A percentile compares a stretch with the other conserved stretches of the same genome.
Conservation (phyloP, 1,284 basidiomycete species). For the Naganishia cerealis region DNA sequence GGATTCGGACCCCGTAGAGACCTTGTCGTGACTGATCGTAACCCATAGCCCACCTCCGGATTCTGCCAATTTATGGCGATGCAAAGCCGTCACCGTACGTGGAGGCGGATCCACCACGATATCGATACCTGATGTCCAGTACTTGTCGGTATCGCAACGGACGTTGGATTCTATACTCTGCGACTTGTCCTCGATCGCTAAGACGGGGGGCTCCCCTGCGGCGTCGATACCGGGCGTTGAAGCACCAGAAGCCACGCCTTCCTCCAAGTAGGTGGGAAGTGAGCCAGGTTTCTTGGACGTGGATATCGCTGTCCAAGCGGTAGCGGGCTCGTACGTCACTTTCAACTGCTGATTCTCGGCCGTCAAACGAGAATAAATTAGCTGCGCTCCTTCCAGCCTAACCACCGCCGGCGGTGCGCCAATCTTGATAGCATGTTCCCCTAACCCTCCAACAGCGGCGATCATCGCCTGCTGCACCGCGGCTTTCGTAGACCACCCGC, state of each 20-base stretch:
- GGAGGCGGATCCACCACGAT: conserved; percentile 94
- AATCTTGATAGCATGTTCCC: conserved; percentile 90
- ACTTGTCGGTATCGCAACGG: conserved; percentile 81
- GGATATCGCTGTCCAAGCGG: conserved; percentile 36
- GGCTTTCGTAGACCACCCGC: conserved; percentile 94
- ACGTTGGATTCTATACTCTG: conserved; percentile 86
- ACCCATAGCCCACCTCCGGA: conserved; percentile 96
- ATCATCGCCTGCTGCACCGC: conserved; percentile 91
- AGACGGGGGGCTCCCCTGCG: conserved; percentile 8
- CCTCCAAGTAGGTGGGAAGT: conserved; percentile 27
- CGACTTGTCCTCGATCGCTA: conserved; percentile 26
- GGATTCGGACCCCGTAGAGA: conserved; percentile 69
- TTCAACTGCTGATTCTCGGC: conserved; percentile 79
- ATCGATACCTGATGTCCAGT: conserved; percentile 83
- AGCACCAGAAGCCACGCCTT: conserved; percentile 2
- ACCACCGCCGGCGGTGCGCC: conserved; percentile 90
- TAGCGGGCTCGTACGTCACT: conserved; percentile 68
- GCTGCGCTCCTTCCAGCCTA: conserved; percentile 73
- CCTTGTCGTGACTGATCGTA: conserved; percentile 77
- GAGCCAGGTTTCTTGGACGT: conserved; percentile 32
- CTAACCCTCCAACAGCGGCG: conserved; percentile 77
- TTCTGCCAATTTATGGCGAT: conserved; percentile 79
- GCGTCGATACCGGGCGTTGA: conserved; percentile 34
- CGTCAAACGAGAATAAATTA: conserved; percentile 75
- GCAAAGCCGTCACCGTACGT: conserved; percentile 75